Percentiles rank a stretch among this genome's conserved stretches.
These are phyloP conservation scores for Parastagonospora avenae DNA, from an alignment of 2,329 filamentous ascomycete species.

Conservation along the genomic window DNA sequence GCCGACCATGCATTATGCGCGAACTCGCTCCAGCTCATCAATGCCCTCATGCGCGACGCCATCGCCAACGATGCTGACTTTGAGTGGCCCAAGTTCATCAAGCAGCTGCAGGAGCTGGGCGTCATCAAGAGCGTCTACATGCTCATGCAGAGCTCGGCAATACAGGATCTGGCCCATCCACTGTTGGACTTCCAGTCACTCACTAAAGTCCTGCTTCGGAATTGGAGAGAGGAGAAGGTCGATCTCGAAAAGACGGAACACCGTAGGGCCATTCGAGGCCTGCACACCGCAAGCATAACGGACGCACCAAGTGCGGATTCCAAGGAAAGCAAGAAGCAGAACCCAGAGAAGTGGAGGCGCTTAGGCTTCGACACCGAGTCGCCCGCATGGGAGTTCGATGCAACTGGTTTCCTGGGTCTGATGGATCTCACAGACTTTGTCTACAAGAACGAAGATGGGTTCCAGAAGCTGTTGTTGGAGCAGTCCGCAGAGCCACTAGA, in stretches of 20 bases:
- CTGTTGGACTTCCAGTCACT: constrained; percentile 91
- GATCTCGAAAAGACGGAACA: constrained; percentile 89
- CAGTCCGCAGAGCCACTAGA: constrained; percentile 74
- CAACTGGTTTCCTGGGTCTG: constrained; percentile 88
- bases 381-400: constrained; percentile 82
- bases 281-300: constrained; percentile 82
- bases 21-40: constrained; percentile 93
- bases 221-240: constrained; percentile 85
- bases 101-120: constrained; percentile 87
- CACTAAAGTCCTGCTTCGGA: constrained; percentile 83
- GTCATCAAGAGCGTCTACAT: constrained; percentile 88
- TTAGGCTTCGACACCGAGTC: constrained; percentile 91
- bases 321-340: constrained; percentile 70
- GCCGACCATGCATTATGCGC: constrained; percentile 95
- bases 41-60: constrained; percentile 90
- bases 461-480: constrained; percentile 89
- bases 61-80: constrained; percentile 76
- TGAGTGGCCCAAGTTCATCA: constrained; percentile 96
- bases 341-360: constrained; percentile 90
- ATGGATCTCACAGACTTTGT: constrained; percentile 98
- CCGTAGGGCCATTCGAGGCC: constrained; percentile 79
- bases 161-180: constrained; percentile 89
- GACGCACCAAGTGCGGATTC: constrained; percentile 55
- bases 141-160: constrained; percentile 90
- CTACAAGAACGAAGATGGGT: constrained; percentile 86